These are phyloP conservation scores for Fusarium sp. DNA, from an alignment of 2,329 filamentous ascomycete genomes.

Conservation along the genomic window DNA sequence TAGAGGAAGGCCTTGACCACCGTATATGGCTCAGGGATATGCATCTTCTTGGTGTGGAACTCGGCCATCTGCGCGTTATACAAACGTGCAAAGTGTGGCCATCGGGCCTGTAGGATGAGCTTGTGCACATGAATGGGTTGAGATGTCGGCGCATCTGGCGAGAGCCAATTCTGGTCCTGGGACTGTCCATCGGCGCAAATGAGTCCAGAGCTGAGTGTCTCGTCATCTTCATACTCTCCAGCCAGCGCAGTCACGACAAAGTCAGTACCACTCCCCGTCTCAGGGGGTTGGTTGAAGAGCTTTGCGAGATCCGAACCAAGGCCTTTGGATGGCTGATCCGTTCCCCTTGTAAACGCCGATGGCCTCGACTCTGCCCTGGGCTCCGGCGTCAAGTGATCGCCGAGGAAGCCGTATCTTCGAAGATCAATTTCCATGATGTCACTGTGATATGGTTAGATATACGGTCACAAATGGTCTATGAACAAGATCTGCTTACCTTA, in stretches of 20 bases:
- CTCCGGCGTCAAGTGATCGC: constrained; percentile 76
- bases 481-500: constrained; percentile 62
- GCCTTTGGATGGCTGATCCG: constrained; percentile 70
- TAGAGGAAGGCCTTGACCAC: constrained; percentile 95
- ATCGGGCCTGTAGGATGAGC: constrained; percentile 92
- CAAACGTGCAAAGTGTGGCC: constrained; percentile 94
- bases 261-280: constrained; percentile 87
- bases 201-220: constrained; percentile 65
- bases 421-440: constrained; percentile 96
- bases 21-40: constrained; percentile 95
- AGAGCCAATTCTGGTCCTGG: constrained; percentile 66
- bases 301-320: constrained; percentile 88
- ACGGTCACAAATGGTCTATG: neutral
- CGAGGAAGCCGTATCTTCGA: constrained; percentile 88
- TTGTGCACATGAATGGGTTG: constrained; percentile 93
- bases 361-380: constrained; percentile 62
- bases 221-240: constrained; percentile 79
- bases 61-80: constrained; percentile 97
- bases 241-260: constrained; percentile 90
- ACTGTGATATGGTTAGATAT: constrained; percentile 53
- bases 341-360: constrained; percentile 58
- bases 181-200: constrained; percentile 58
- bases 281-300: constrained; percentile 87
- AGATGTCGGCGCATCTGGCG: constrained; percentile 74
- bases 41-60: constrained; percentile 96